These are phyloP conservation scores for Fusarium concolor DNA, from an alignment of 2,329 filamentous ascomycete genomes.

Conservation along the genomic window DNA sequence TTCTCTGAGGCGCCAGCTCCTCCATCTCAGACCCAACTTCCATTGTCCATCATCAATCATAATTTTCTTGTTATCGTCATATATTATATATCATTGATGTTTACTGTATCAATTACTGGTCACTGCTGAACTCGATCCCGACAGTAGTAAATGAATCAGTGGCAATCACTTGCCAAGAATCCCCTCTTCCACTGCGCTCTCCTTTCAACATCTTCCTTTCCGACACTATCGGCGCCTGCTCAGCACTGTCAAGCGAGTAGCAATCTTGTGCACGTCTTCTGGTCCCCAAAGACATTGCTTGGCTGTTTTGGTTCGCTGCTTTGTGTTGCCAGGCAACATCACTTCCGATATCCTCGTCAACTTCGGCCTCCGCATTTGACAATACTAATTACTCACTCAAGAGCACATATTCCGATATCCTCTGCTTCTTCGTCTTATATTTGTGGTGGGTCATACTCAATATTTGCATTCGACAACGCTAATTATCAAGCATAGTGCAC, in stretches of 20 bases:
- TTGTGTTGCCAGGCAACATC: neutral
- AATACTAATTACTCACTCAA: neutral
- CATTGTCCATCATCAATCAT: neutral
- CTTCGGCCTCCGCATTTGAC: neutral
- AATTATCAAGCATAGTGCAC: neutral
- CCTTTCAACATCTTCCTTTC: neutral
- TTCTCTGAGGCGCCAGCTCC: neutral
- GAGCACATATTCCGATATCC: neutral
- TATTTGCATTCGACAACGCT: neutral
- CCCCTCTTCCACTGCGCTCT: neutral
- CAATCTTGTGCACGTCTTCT: neutral
- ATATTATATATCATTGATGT: neutral
- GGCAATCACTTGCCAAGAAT: neutral
- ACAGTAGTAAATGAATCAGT: constrained; percentile 5
- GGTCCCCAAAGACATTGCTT: neutral
- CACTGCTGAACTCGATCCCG: neutral
- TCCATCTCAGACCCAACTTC: neutral
- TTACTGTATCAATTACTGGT: neutral
- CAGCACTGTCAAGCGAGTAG: constrained; percentile 4
- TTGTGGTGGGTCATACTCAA: neutral
- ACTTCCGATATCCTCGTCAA: neutral
- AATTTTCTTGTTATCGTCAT: neutral
- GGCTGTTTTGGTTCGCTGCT: neutral
- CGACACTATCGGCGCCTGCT: constrained; percentile 1
- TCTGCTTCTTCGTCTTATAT: neutral